Evolutionary conservation across 2,329 filamentous ascomycete species (phyloP).

Genomic region (Cylindrodendrum hubeiense): DNA sequence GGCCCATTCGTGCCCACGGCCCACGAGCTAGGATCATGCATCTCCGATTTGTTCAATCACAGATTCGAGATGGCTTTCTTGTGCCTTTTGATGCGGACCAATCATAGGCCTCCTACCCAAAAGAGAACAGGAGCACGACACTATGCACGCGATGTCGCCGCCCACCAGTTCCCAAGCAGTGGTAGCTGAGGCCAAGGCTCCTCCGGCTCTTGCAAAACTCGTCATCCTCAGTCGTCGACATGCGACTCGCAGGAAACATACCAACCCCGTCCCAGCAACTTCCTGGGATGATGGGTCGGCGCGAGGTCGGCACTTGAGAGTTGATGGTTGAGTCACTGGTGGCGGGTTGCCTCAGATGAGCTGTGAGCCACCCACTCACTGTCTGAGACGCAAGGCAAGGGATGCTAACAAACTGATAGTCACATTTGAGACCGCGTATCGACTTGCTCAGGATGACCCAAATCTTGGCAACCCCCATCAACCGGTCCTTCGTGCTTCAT

Average conservation of each 20-base stretch:
- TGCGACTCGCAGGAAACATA: not conserved
- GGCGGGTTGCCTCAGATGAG: slow-evolving; percentile 7
- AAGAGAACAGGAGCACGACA: slow-evolving; percentile 16
- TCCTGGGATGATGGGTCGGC: slow-evolving; percentile 14
- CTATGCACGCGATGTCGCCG: slow-evolving; percentile 29
- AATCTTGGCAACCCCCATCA: slow-evolving; percentile 7
- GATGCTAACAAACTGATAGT: slow-evolving; percentile 21
- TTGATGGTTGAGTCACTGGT: not conserved
- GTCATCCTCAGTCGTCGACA: slow-evolving; percentile 15
- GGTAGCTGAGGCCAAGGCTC: slow-evolving; percentile 25
- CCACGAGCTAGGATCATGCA: slow-evolving; percentile 43
- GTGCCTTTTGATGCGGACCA: slow-evolving; percentile 36
- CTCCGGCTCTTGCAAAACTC: slow-evolving; percentile 7
- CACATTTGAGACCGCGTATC: slow-evolving; percentile 9
- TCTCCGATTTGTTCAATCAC: slow-evolving; percentile 44
- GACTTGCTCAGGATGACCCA: slow-evolving; percentile 3
- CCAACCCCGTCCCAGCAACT: slow-evolving; percentile 8
- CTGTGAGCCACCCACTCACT: slow-evolving; percentile 3
- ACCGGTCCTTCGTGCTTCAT: not conserved
- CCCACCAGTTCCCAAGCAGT: slow-evolving; percentile 33
- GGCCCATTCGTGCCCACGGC: slow-evolving; percentile 28
- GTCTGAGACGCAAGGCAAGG: slow-evolving; percentile 19
- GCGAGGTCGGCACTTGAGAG: slow-evolving; percentile 8
- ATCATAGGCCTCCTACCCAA: slow-evolving; percentile 29
- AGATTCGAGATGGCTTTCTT: slow-evolving; percentile 36